phyloP scores from a whole-genome alignment of 305 asterid genomes.

The Fraxinus greggii region DNA sequence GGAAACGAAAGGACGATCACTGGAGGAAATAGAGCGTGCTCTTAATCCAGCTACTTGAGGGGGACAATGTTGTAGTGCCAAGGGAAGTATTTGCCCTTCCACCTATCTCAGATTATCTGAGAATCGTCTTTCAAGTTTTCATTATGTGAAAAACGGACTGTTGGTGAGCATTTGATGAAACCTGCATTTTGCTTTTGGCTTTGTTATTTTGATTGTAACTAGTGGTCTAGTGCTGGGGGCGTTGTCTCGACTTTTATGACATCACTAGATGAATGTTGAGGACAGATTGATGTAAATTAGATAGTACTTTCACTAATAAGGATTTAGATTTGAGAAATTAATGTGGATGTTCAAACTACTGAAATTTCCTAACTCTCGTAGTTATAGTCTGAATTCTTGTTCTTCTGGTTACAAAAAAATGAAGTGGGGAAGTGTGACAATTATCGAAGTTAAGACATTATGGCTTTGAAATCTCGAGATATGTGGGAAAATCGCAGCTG shows the following conservation, averaged over 20 bases:
- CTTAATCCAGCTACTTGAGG: constrained; percentile 57
- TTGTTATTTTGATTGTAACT: background rate
- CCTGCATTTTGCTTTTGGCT: background rate
- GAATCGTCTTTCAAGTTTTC: constrained; percentile 4
- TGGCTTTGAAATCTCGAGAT: background rate
- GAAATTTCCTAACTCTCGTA: background rate
- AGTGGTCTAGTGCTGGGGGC: background rate
- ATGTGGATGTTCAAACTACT: background rate
- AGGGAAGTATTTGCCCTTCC: background rate
- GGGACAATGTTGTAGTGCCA: constrained; percentile 3
- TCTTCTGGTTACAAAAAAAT: background rate
- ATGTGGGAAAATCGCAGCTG: background rate
- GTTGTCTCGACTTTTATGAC: background rate
- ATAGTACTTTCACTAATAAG: background rate
- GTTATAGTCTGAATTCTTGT: background rate
- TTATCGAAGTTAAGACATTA: background rate
- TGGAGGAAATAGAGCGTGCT: constrained; percentile 88
- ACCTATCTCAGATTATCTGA: background rate
- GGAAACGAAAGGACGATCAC: constrained; percentile 88
- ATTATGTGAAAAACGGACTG: background rate
- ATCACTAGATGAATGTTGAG: background rate
- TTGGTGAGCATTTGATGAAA: background rate
- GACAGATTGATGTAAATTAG: constrained; percentile 22
- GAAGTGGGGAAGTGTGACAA: background rate
- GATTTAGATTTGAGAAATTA: background rate